A percentile compares a stretch with the other conserved stretches of the same genome.
These are phyloP conservation scores for Zymoseptoria passerinii DNA, from an alignment of 2,329 filamentous ascomycete genomes.

Conservation along the genomic window DNA sequence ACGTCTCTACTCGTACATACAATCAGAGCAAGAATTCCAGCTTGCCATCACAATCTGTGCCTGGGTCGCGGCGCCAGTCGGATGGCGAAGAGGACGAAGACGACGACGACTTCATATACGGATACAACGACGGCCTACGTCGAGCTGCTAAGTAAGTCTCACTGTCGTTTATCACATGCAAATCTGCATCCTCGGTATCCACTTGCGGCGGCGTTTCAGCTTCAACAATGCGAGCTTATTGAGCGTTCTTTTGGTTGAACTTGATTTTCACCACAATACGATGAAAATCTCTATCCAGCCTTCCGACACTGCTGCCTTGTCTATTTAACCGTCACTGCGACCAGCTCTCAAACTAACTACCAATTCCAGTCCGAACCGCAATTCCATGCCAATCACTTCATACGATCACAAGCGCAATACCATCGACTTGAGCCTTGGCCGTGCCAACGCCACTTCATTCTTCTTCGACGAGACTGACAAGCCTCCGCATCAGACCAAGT, in stretches of 20 bases:
- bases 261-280: constrained; percentile 6
- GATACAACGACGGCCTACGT: constrained; percentile 60
- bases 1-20: constrained; percentile 47
- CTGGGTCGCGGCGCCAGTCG: constrained; percentile 79
- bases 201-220: background rate
- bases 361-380: constrained; percentile 64
- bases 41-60: constrained; percentile 75
- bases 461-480: constrained; percentile 61
- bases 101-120: constrained; percentile 52
- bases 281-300: constrained; percentile 5
- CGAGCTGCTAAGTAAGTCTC: constrained; percentile 69
- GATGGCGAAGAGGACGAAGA: constrained; percentile 80
- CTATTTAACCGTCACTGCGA: background rate
- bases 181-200: background rate
- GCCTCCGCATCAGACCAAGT: constrained; percentile 30
- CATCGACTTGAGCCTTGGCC: constrained; percentile 54
- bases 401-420: constrained; percentile 59
- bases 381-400: constrained; percentile 82
- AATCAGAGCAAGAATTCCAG: constrained; percentile 47
- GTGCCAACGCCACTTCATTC: constrained; percentile 77
- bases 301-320: background rate
- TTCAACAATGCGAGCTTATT: background rate
- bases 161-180: background rate
- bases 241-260: background rate
- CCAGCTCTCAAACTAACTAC: constrained; percentile 15